phyloP scores from a whole-genome alignment of 1,284 basidiomycete genomes.

The Pisolithus thermaeus region DNA sequence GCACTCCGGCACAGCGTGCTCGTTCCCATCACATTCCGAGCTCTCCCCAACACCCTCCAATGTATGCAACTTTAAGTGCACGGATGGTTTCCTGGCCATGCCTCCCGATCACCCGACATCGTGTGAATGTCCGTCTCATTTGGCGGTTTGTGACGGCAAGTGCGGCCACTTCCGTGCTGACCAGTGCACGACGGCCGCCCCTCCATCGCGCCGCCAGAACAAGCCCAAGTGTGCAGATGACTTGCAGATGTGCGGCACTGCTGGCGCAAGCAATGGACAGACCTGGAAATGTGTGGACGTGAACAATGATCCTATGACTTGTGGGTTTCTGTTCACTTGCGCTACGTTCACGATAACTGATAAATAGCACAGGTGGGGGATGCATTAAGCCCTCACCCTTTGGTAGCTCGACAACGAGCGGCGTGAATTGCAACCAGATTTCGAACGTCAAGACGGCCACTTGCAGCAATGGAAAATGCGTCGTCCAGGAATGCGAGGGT shows the following conservation, averaged over 20 bases:
- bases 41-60: slow-evolving; percentile 4
- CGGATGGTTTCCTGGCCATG: slow-evolving; percentile 14
- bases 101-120: slow-evolving; percentile 10
- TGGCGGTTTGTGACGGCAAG: slow-evolving; percentile 17
- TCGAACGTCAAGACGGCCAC: slow-evolving; percentile 8
- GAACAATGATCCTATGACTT: slow-evolving; percentile 12
- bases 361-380: slow-evolving; percentile 13
- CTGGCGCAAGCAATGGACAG: slow-evolving; percentile 9
- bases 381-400: slow-evolving; percentile 15
- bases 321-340: slow-evolving; percentile 7
- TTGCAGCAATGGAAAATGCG: slow-evolving; percentile 11
- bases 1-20: slow-evolving; percentile 10
- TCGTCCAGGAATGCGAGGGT: slow-evolving; percentile 10
- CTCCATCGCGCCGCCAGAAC: slow-evolving; percentile 13
- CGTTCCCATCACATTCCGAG: slow-evolving; percentile 18
- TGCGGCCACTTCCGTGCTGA: slow-evolving; percentile 10
- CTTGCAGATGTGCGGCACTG: slow-evolving; percentile 15
- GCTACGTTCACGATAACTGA: not conserved
- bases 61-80: slow-evolving; percentile 17
- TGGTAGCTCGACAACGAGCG: slow-evolving; percentile 8
- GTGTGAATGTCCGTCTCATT: slow-evolving; percentile 15
- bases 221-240: slow-evolving; percentile 10
- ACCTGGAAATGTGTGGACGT: slow-evolving; percentile 16
- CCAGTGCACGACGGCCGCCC: slow-evolving; percentile 7
- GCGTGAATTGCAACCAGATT: slow-evolving; percentile 15